Evolutionary conservation across 495 filamentous ascomycete genomes (phyloP).

Genomic region (Aspergillus kassunensis): DNA sequence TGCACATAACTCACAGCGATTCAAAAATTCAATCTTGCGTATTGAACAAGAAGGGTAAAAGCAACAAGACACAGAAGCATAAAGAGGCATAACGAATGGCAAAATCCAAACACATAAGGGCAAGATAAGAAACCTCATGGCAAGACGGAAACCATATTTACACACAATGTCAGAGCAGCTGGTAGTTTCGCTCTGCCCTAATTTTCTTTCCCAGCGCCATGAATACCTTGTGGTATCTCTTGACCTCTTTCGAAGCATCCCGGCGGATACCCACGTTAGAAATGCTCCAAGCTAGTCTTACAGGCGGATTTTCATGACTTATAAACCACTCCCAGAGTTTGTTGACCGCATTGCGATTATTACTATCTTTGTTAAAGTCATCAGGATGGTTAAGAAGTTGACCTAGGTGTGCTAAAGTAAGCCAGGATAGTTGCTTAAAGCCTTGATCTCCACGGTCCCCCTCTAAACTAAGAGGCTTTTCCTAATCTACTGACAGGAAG

Average conservation of each 20-base stretch:
- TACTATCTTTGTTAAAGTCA: not conserved
- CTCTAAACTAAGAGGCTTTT: not conserved
- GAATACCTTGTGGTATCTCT: not conserved
- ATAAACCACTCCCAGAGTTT: not conserved
- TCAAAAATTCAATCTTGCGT: too few relatives aligned
- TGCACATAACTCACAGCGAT: too few relatives aligned
- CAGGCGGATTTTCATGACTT: not conserved
- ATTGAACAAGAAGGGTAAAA: too few relatives aligned
- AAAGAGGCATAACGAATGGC: too few relatives aligned
- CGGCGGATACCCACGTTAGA: not conserved
- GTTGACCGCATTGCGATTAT: not conserved
- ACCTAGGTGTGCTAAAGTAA: not conserved
- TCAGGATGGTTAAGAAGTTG: not conserved
- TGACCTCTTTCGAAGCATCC: not conserved
- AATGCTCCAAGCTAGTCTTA: not conserved
- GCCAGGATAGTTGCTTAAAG: not conserved
- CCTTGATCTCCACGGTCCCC: not conserved
- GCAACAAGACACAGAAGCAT: too few relatives aligned
- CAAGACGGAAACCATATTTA: too few relatives aligned
- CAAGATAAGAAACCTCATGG: too few relatives aligned
- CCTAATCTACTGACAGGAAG: not conserved
- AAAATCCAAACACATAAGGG: too few relatives aligned
- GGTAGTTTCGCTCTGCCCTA: too few relatives aligned
- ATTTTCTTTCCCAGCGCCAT: not conserved
- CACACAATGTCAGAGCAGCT: too few relatives aligned